Evolutionary conservation across 768 basidiomycete species (phyloP), one percentile per base, ranked within the genome.

Genomic region (Coprinopsis strossmayeri): DNA sequence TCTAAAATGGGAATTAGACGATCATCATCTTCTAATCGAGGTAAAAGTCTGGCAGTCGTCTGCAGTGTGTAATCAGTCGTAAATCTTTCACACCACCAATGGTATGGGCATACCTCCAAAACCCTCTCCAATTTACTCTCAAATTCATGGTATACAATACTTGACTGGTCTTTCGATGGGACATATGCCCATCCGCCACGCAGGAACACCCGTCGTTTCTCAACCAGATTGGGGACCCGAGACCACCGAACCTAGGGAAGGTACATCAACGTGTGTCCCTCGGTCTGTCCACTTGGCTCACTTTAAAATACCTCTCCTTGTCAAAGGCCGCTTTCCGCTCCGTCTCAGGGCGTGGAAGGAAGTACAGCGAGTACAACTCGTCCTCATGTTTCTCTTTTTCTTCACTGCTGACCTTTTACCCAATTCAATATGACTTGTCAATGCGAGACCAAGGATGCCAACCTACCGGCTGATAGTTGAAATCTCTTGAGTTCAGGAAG

Each of bases 1-100:
- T 86, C 78, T 12, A 99, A 78, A 46, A 99, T 79, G 17, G 94
- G 94, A 3, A 91, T 66, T 9, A 99, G 68, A 23, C 96, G 87
- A 15, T 86, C 87, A 60, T 98, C 96, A 65, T 97, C 95, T 58
- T 98, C 94, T 51, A 99, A 73, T 13, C 91, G 81, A 2, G 94
- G 93, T 4, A 98, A 76, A 20, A 83, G 79, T 61, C 85, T 87
- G 2, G 92, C 83, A 4, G 94, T 97, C 47, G 78, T 61, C 93
- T 98, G 45, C 17, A 41, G 32, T 51, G 42, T 32, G 17, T 18
- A 18, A 11, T 46, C 46, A 27, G 51, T 44, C 46, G 20, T 32
- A 12, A 2, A 12, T 35, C 27, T 28, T 15, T 32, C 30, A 32
- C 7, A 39, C 28, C 21, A 35, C 30, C 2, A 11, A 15, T 34